A percentile compares a stretch with the other conserved stretches of the same genome.
phyloP scores from a whole-genome alignment of 2,329 filamentous ascomycete genomes.

The Penicillium sp. region DNA sequence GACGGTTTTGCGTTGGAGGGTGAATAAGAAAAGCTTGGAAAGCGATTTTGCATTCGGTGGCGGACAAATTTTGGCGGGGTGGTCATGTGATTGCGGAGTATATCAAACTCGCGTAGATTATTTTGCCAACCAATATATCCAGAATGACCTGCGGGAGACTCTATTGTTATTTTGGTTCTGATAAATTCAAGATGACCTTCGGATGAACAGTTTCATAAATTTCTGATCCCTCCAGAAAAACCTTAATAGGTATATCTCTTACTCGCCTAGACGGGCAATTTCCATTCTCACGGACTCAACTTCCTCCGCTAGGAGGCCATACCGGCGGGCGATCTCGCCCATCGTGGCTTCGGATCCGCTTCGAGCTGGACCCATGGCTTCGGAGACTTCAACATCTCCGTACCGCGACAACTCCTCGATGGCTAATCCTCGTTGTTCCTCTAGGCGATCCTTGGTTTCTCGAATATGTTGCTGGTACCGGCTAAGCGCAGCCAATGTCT shows the following conservation, averaged over 20 bases:
- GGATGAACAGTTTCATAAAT: too few relatives aligned
- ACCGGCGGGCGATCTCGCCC: slow-evolving; percentile 38
- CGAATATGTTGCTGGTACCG: slow-evolving; percentile 35
- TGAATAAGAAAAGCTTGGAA: neutral
- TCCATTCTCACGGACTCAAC: slow-evolving; percentile 38
- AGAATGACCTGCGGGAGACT: too few relatives aligned
- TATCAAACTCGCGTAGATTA: neutral
- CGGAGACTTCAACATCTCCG: slow-evolving; percentile 14
- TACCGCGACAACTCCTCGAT: slow-evolving; percentile 30
- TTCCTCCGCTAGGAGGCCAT: slow-evolving; percentile 38
- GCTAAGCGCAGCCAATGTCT: slow-evolving; percentile 32
- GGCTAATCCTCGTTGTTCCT: slow-evolving; percentile 30
- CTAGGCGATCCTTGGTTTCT: slow-evolving; percentile 28
- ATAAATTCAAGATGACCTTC: too few relatives aligned
- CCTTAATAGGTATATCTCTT: neutral
- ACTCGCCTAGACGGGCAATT: slow-evolving; percentile 19
- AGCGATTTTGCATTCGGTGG: slow-evolving; percentile 6
- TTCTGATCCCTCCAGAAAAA: too few relatives aligned
- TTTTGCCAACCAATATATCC: neutral
- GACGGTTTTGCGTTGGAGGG: neutral
- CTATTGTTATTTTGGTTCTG: too few relatives aligned
- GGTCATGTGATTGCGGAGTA: slow-evolving; percentile 30
- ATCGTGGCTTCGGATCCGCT: slow-evolving; percentile 20
- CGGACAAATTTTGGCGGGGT: slow-evolving; percentile 9
- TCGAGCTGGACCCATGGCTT: neutral